Evolutionary conservation across 192 early-diverging fungal genomes (phyloP), one percentile per base, ranked within the genome.

Genomic region (Obelidium mucronatum): DNA sequence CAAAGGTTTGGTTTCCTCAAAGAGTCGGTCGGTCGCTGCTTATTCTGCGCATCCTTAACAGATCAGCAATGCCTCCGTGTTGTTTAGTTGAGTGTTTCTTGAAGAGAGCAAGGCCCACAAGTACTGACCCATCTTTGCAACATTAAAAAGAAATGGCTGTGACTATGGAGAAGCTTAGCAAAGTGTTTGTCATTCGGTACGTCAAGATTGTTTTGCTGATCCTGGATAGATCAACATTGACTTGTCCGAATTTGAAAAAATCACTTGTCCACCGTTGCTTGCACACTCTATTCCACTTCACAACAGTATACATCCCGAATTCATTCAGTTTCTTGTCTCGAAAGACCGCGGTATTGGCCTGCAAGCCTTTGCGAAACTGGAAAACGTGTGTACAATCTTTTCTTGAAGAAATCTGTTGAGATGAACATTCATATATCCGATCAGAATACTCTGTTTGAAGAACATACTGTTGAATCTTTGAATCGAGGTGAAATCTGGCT

Each of bases 401-500:
- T n/a, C n/a, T n/a, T n/a, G n/a, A n/a, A n/a, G n/a, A n/a, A n/a
- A 8, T 54, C 8, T 30, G 34, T 69, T 19, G 24, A 2, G 26
- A 17, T 31, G 48, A 36, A 35, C 70, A 51, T 68, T 65, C 17
- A 0, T 26, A 17, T 37, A 34, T 28, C 58, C 53, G 19, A 31
- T 35, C 70, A 89, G 78, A 81, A 83, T 39, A 80, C 86, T 11
- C 55, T 94, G n/a, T 94, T 94, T 51, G 75, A 81, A 58, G 88
- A 90, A n/a, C 93, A 93, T 81, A 81, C 79, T 24, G 81, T 94
- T 34, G 89, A 91, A 35, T 91, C 90, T 61, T 30, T 74, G n/a
- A 79, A 84, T 62, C 76, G 90, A 53, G 89, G 93, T 65, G 90
- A 92, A 70, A 94, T 96, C 58, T 91, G 89, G 72, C 56, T 94